Conservation (phyloP, 257 asterid species). For the Forsythia suspensa region DNA sequence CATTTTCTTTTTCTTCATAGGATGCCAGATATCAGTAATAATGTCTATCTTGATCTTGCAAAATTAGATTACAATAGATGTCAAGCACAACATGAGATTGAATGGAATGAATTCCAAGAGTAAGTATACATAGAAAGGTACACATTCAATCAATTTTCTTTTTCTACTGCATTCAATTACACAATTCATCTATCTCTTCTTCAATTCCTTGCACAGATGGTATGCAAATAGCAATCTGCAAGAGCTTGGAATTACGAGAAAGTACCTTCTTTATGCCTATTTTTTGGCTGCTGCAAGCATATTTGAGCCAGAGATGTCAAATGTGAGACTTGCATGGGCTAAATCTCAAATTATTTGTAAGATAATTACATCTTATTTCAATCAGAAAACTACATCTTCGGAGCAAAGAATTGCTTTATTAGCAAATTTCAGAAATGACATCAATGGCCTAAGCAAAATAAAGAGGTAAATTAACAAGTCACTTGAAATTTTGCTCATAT, state of each 20-base stretch:
- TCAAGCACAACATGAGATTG: slow-evolving; percentile 51
- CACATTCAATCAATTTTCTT: background rate
- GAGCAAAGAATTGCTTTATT: slow-evolving; percentile 14
- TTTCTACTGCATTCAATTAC: background rate
- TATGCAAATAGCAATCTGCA: slow-evolving; percentile 22
- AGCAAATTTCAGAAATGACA: background rate
- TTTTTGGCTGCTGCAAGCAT: slow-evolving; percentile 43
- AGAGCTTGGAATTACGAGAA: slow-evolving; percentile 35
- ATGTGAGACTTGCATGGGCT: slow-evolving; percentile 45
- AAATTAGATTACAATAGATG: slow-evolving; percentile 46
- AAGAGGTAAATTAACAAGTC: too few relatives aligned
- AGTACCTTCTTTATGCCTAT: slow-evolving; percentile 31
- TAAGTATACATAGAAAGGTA: background rate
- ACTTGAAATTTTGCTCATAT: too few relatives aligned
- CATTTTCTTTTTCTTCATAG: slow-evolving; percentile 1
- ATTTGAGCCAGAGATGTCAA: slow-evolving; percentile 36
- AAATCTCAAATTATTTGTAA: slow-evolving; percentile 31
- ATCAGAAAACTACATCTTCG: background rate
- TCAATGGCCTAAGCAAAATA: too few relatives aligned
- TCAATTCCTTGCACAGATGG: slow-evolving; percentile 35
- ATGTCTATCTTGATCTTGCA: slow-evolving; percentile 41
- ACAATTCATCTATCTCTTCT: background rate
- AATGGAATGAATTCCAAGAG: slow-evolving; percentile 42
- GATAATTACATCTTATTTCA: slow-evolving; percentile 27
- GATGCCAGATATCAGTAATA: slow-evolving; percentile 48